Evolutionary conservation across 345 rosid genomes (phyloP), one percentile per base, ranked within the genome.

Genomic region (Trapa bicornis): DNA sequence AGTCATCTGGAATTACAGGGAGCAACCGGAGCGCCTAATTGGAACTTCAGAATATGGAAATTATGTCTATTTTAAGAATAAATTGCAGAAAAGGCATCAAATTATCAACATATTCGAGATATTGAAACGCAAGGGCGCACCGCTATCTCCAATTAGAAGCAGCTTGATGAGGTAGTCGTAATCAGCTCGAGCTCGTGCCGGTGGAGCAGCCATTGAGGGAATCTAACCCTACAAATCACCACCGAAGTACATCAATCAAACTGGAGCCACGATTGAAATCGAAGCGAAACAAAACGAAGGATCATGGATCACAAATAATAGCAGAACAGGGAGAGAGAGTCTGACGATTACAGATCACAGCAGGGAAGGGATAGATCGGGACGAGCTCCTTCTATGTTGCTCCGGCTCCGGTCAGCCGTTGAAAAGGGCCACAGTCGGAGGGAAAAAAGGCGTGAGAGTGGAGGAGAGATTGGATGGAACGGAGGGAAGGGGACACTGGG

Each of bases 121-220:
- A 29, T 13, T 45, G 16, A 33, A 64, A 54, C 6, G 53, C 41
- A 43, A 66, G 72, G 65, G 35, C 81, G 22, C 72, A 85, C 93
- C 90, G 70, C 93, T 87, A 45, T 87, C 93, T 67, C 90, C 90
- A 82, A 87, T 85, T 77, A 85, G 73, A 14, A 87, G 83, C 47
- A 85, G 92, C 71, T 87, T 87, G 37, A 85, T 79, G 62, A 87
- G 92, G 78, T 75, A 87, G 75, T 87, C 92, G 67, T 87, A 83
- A 83, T 83, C 92, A 71, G 92, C 92, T 37, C 92, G 85, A 69
- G 86, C 89, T 85, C 92, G 83, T 64, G 87, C 83, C 68, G 89
- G 89, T 71, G 92, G 89, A 79, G 87, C 87, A 70, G 89, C 82
- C 89, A 84, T 84, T 67, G 73, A 61, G 37, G 22, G 14, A 22